Conservation (phyloP, 129 eudicot species). For the Chrysanthemum seticuspe region DNA sequence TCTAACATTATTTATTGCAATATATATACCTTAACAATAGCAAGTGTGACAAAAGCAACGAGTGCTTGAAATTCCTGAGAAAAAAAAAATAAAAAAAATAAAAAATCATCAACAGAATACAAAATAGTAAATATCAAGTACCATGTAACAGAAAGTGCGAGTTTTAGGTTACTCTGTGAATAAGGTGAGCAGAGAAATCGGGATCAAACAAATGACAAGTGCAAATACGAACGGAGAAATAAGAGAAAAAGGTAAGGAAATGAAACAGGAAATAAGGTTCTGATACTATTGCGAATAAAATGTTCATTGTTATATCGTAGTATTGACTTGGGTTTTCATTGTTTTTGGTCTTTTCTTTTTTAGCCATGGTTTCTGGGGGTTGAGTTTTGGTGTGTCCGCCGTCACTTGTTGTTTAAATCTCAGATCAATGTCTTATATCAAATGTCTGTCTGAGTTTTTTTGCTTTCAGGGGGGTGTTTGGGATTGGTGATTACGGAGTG, state of each 20-base stretch:
- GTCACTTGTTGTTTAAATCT: no score
- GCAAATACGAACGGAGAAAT: slow-evolving; percentile 67
- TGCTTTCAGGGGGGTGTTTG: no score
- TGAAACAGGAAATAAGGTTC: slow-evolving; percentile 79
- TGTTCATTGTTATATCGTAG: slow-evolving; percentile 37
- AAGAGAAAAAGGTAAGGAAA: slow-evolving; percentile 72
- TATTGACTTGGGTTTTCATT: slow-evolving; percentile 2
- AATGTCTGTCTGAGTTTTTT: no score
- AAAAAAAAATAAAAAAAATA: no score
- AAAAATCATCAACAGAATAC: not conserved
- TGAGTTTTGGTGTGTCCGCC: not conserved
- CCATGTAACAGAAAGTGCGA: not conserved
- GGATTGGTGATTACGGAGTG: no score
- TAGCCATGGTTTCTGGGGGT: slow-evolving; percentile 28
- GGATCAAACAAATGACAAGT: slow-evolving; percentile 56
- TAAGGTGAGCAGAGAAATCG: slow-evolving; percentile 48
- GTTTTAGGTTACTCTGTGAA: slow-evolving; percentile 57
- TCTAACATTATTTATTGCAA: not conserved
- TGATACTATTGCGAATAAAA: slow-evolving; percentile 37
- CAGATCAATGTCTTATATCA: no score
- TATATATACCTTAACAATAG: slow-evolving; percentile 62
- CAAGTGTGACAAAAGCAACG: slow-evolving; percentile 60
- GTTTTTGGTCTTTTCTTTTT: slow-evolving; percentile 7
- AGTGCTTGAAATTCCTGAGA: slow-evolving; percentile 82
- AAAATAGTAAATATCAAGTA: not conserved